Percentiles rank a stretch among this genome's conserved stretches.
Conservation (phyloP, 352 stramenopile genomes). For the Phytophthora sansomeana region DNA sequence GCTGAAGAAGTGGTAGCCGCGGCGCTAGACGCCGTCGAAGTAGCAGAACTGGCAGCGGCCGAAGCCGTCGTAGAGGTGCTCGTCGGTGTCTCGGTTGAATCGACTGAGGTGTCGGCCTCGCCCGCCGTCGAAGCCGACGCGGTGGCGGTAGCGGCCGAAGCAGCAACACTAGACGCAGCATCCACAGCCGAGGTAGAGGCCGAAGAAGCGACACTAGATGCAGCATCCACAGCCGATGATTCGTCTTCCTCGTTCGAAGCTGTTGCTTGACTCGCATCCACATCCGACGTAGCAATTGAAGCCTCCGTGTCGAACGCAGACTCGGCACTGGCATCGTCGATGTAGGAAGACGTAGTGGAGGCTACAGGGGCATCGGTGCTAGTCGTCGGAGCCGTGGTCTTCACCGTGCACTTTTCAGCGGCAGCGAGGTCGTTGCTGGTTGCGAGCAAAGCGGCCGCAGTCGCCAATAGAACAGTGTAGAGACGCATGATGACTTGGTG, state of each 20-base stretch:
- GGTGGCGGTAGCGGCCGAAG: no score
- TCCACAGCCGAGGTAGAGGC: no score
- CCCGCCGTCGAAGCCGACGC: slow-evolving; percentile 14
- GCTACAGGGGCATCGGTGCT: no score
- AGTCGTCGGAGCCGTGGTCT: slow-evolving; percentile 9
- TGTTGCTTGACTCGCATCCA: slow-evolving; percentile 6
- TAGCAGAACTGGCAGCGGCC: background rate
- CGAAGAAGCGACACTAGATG: background rate
- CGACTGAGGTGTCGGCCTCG: slow-evolving; percentile 11
- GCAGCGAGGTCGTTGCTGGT: background rate
- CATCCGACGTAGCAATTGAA: background rate
- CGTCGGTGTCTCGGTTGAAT: slow-evolving; percentile 9
- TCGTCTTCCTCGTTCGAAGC: background rate
- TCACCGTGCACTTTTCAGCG: slow-evolving; percentile 19
- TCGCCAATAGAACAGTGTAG: slow-evolving; percentile 12
- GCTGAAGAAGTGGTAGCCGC: background rate
- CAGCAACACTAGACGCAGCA: no score
- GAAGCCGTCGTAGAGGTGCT: slow-evolving; percentile 2
- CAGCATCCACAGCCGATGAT: background rate
- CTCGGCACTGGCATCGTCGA: slow-evolving; percentile 11
- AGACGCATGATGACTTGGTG: slow-evolving; percentile 19
- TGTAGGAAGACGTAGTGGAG: slow-evolving; percentile 18
- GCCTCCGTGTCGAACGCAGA: slow-evolving; percentile 9
- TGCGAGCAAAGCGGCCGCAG: slow-evolving; percentile 11
- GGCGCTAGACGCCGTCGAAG: background rate